Evolutionary conservation across 305 asterid genomes (phyloP), one percentile per base, ranked within the genome.

Genomic region (Coffea humblotiana): DNA sequence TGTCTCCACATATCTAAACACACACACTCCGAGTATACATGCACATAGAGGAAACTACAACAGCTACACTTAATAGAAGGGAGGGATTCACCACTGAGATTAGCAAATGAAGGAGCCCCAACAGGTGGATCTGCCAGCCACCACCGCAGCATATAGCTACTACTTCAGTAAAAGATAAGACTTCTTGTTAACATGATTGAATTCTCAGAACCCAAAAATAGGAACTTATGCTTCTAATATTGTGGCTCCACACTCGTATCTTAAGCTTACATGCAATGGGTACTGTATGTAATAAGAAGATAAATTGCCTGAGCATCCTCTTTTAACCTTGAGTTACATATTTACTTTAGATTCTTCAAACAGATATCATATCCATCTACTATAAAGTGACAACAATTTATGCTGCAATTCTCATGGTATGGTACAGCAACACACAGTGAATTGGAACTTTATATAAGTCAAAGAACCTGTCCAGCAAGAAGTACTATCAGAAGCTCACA

Each of bases 71-170:
- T 9, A 6, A 61, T 13, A 23, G 48, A 45, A 6, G 25, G 14
- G n/a, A 54, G 32, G 52, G 77, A 60, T 60, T 71, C 72, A 40
- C 71, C 77, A 27, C 1, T 16, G 47, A 71, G n/a, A 71, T 61
- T 72, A 56, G 78, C 51, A 64, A 61, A 78, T 23, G 2, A 72
- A 63, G 61, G 58, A 71, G 47, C 72, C 16, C 29, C 63, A 16
- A 70, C 54, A 67, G 9, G 74, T 25, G 74, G 51, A 18, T 23
- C 52, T 27, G 51, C 74, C 43, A 40, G 63, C 61, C 45, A 43
- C 74, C 15, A 71, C 25, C 3, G 72, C 35, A 32, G 67, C 23
- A 32, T 48, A 35, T 35, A 27, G 40, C 37, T 77, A 48, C 51
- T 63, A 29, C 60, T 4, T 40, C 60, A 13, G 3, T 6, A 8